phyloP scores from a whole-genome alignment of 768 basidiomycete genomes.

The Tricholoma sp. region DNA sequence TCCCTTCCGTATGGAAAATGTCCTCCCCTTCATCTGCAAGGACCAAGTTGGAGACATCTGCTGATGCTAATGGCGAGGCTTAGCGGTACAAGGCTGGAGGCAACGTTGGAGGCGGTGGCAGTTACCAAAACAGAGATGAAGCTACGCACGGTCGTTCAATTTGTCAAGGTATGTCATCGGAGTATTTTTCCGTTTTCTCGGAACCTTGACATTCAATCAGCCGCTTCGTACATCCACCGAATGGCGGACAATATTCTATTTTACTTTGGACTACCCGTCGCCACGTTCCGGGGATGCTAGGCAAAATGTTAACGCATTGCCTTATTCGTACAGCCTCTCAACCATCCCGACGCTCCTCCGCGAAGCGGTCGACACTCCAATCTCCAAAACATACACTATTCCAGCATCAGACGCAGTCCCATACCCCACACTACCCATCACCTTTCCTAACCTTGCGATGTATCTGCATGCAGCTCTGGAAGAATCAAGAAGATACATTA shows the following conservation, averaged over 20 bases:
- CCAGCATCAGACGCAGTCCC: slow-evolving; percentile 56
- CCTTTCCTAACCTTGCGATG: slow-evolving; percentile 69
- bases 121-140: slow-evolving; percentile 49
- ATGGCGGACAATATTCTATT: slow-evolving; percentile 75
- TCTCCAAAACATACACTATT: slow-evolving; percentile 69
- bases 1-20: slow-evolving; percentile 64
- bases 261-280: slow-evolving; percentile 66
- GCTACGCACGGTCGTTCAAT: slow-evolving; percentile 73
- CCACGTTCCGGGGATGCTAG: slow-evolving; percentile 38
- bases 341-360: slow-evolving; percentile 56
- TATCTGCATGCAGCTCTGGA: slow-evolving; percentile 71
- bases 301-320: slow-evolving; percentile 59
- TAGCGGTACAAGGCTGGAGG: slow-evolving; percentile 64
- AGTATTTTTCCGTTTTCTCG: background rate
- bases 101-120: slow-evolving; percentile 63
- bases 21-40: slow-evolving; percentile 67
- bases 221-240: slow-evolving; percentile 51
- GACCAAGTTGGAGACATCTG: slow-evolving; percentile 68
- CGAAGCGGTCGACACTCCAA: slow-evolving; percentile 53
- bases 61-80: slow-evolving; percentile 72
- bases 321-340: slow-evolving; percentile 66
- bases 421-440: slow-evolving; percentile 67
- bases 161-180: slow-evolving; percentile 54
- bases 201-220: slow-evolving; percentile 27
- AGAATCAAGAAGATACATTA: slow-evolving; percentile 55